Evolutionary conservation across 441 rosid genomes (phyloP).

Genomic region (Gossypium lobatum): DNA sequence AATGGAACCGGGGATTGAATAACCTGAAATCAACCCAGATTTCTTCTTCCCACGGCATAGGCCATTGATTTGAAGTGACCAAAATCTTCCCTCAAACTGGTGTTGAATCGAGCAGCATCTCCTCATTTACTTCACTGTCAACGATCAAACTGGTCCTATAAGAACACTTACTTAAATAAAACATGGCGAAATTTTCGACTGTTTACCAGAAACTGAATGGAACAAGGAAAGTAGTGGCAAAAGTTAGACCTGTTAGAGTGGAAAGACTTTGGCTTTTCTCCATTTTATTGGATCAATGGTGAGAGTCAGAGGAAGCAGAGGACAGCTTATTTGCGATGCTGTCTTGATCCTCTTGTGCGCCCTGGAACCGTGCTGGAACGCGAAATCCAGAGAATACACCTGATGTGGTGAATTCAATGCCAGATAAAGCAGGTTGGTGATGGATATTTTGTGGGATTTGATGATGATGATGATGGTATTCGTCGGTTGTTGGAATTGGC

Average conservation of each 20-base stretch:
- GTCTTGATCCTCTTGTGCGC: conserved; percentile 75
- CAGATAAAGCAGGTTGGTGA: conserved; percentile 39
- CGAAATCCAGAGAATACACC: conserved; percentile 69
- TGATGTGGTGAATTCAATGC: conserved; percentile 49
- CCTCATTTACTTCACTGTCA: conserved; percentile 16
- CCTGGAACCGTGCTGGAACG: conserved; percentile 88
- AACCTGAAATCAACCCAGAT: conserved; percentile 51
- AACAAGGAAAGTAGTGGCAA: neutral
- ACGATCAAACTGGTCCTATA: conserved; percentile 23
- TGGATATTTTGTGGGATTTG: conserved; percentile 38
- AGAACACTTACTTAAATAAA: neutral
- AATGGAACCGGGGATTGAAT: conserved; percentile 41
- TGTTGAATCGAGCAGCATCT: conserved; percentile 18
- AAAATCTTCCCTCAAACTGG: conserved; percentile 31
- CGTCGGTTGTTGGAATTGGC: conserved; percentile 24
- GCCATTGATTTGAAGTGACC: conserved; percentile 44
- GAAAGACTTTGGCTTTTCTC: conserved; percentile 17
- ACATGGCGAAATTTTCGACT: neutral
- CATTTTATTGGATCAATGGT: conserved; percentile 43
- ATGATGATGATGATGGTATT: conserved; percentile 25
- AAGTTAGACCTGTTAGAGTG: conserved; percentile 38
- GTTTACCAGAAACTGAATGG: neutral
- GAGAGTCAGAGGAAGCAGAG: conserved; percentile 80
- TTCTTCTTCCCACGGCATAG: conserved; percentile 30
- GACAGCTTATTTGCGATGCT: conserved; percentile 67